Percentiles rank a stretch among this genome's conserved stretches.
Evolutionary conservation across 2,329 filamentous ascomycete genomes (phyloP).

Genomic region (Neonectria magnoliae): DNA sequence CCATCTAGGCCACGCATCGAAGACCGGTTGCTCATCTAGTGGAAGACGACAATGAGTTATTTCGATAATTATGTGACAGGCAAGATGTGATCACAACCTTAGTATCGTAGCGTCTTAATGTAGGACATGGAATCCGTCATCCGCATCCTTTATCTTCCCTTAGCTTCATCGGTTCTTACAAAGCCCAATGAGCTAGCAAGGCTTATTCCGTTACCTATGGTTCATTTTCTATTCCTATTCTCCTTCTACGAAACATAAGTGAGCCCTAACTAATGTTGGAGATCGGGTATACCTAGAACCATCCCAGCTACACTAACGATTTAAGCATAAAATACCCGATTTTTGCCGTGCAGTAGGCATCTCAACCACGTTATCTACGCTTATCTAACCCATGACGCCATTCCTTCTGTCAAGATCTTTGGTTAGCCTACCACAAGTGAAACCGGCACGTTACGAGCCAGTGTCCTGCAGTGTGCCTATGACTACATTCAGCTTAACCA

Average conservation of each 20-base stretch:
- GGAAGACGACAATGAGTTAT: neutral
- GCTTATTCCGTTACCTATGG: too few relatives aligned
- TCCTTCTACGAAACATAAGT: neutral
- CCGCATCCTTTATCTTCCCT: neutral
- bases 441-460: neutral
- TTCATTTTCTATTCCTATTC: neutral
- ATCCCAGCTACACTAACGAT: neutral
- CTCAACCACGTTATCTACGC: neutral
- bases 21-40: too few relatives aligned
- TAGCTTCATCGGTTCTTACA: neutral
- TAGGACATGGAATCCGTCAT: neutral
- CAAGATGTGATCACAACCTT: neutral
- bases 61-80: neutral
- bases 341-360: neutral
- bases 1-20: neutral
- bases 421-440: neutral
- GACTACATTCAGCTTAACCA: neutral
- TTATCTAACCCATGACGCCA: neutral
- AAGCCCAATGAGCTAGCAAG: accelerated
- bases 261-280: neutral
- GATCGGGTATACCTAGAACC: neutral
- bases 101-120: neutral
- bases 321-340: neutral
- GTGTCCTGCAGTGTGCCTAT: neutral
- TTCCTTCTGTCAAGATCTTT: neutral